A percentile compares a stretch with the other conserved stretches of the same genome.
Conservation (phyloP, 179 eudicot species). For the Spergularia azorica region DNA sequence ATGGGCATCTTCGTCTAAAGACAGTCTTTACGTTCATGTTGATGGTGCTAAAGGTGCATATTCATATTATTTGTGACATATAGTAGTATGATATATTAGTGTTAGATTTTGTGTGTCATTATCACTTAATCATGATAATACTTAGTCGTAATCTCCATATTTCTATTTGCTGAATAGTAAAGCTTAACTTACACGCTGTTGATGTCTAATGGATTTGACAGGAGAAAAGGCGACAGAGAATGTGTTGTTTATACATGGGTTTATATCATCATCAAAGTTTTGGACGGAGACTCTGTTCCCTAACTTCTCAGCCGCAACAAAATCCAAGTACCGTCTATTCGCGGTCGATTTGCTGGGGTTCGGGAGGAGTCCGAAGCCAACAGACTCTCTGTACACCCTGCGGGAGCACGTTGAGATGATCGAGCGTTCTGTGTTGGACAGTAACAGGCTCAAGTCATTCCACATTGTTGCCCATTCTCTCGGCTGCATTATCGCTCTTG, state of each 20-base stretch:
- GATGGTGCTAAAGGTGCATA: conserved; percentile 62
- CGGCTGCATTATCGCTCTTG: conserved; percentile 91
- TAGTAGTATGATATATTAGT: too few relatives aligned
- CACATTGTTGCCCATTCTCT: conserved; percentile 94
- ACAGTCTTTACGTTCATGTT: conserved; percentile 51
- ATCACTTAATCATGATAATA: background rate
- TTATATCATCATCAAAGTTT: conserved; percentile 82
- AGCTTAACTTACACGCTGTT: too few relatives aligned
- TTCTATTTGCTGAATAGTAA: too few relatives aligned
- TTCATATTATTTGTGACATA: too few relatives aligned
- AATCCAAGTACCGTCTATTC: conserved; percentile 64
- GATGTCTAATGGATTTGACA: background rate
- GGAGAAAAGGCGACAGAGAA: conserved; percentile 61
- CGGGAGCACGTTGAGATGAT: conserved; percentile 88
- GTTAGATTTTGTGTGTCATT: too few relatives aligned
- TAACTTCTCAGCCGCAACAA: conserved; percentile 58
- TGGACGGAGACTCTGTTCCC: conserved; percentile 94
- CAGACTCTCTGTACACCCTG: conserved; percentile 74
- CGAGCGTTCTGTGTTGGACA: conserved; percentile 64
- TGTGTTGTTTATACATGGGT: conserved; percentile 85
- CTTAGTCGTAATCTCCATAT: background rate
- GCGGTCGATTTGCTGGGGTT: conserved; percentile 88
- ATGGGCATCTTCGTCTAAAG: conserved; percentile 66
- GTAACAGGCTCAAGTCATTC: conserved; percentile 59
- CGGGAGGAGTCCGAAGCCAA: conserved; percentile 89